Base-by-base conservation (phyloP, 768 basidiomycete genomes). In the Russula vinacea region DNA sequence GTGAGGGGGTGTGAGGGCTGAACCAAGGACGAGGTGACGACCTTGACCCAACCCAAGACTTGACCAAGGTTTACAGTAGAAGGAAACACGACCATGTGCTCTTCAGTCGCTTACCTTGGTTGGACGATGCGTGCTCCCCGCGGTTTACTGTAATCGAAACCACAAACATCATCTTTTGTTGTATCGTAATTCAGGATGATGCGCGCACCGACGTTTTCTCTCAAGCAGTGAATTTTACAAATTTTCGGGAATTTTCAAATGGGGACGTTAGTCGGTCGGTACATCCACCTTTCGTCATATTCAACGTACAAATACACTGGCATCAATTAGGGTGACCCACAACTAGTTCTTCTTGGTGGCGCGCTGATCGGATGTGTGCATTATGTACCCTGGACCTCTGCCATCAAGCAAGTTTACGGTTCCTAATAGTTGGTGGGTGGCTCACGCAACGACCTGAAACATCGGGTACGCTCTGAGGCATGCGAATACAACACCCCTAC, bases 1-100 rank as follows among this genome's bases (percentile, higher is more conserved):
- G 69, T 4, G 80, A 80, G 52, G 77, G 76, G 0, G 69, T 80
- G 14, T 80, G 68, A 78, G 11, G 54, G 49, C 49, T 9, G 22
- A 22, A 22, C 22, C 22, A 45, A 22, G 8, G 22, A 22, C 45
- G 22, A 47, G 8, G 13, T 13, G 47, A 6, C 24, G 24, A 49
- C 24, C 13, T 26, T 29, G 49, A 29, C 49, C 14, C 3, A 33
- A 3, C 33, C n/a, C n/a, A n/a, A n/a, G n/a, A n/a, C 29, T 29
- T 29, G 29, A 29, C 29, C 29, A 29, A 49, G 22, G 47, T 26
- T 47, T 29, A 29, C 29, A 29, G 29, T 2, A 13, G 45, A n/a
- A 8, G 51, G 7, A 32, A n/a, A 5, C 52, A 6, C 51, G 17
- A 35, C 33, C 33, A 22, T 53, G 52, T 13, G 11, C 53, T 5